Evolutionary conservation across 1,284 basidiomycete species (phyloP), one percentile per base, ranked within the genome.

Genomic region (Tremellales sp.): DNA sequence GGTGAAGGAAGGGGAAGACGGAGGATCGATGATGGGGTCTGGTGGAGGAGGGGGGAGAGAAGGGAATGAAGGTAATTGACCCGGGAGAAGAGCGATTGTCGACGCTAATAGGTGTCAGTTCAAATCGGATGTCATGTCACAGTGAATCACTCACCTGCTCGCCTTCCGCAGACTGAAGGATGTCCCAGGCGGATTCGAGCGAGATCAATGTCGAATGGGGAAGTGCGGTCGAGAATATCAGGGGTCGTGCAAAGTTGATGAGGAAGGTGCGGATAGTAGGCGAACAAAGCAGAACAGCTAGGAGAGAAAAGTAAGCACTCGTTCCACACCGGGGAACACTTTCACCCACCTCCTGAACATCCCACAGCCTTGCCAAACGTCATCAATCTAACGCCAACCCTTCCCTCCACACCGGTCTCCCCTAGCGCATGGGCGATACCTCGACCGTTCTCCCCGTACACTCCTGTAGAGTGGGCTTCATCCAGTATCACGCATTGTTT

Each of bases 391-490:
- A 78, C 73, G 4, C 73, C 67, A 3, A 80, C 68, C 42, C 78
- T 59, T 25, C 51, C 53, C 28, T 52, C 48, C 33, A 52, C 51
- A 35, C 45, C 35, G 25, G 22, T 56, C 36, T 68, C 59, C 7
- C 59, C 59, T 25, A 67, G 37, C n/a, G 61, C 57, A 50, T 60
- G 48, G 0, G 63, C 68, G 14, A 75, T 49, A 0, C 90, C 90
- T 19, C 81, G 75, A 0, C 89, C 89, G 16, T 63, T 43, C 0
- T 57, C 39, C 4, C 79, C 79, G 50, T 85, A 81, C 0, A 87
- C 78, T 0, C 91, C 92, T 0, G 88, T 94, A 4, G 87, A 79
- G 66, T 97, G 91, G 0, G 89, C 90, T 67, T 97, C 93, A 58
- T 82, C 84, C 19, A 89, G 41, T 68, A 56, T 86, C 76, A 63